phyloP scores from a whole-genome alignment of 2,329 filamentous ascomycete genomes.

The Aureobasidium namibiae region DNA sequence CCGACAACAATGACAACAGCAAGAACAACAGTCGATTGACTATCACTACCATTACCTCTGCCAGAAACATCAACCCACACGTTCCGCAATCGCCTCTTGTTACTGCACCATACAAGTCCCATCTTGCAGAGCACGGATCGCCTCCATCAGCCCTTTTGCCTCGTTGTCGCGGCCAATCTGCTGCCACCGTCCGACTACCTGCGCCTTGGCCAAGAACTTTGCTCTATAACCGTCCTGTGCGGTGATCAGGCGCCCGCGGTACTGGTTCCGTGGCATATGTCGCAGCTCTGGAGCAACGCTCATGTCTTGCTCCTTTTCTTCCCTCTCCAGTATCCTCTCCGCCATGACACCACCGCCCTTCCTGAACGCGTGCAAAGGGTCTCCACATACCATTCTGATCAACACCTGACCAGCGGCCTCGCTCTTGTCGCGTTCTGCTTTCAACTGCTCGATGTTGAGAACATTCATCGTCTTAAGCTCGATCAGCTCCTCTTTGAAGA shows the following conservation, averaged over 20 bases:
- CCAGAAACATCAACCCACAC: neutral
- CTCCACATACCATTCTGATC: conserved; percentile 23
- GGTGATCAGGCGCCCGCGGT: conserved; percentile 6
- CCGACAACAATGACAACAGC: too few relatives aligned
- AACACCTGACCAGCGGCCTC: conserved; percentile 21
- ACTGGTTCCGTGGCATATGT: conserved; percentile 12
- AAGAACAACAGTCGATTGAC: neutral
- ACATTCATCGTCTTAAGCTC: conserved; percentile 23
- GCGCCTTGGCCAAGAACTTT: conserved; percentile 21
- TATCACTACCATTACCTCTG: neutral
- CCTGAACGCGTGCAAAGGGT: conserved; percentile 22
- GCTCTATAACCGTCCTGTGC: conserved; percentile 22
- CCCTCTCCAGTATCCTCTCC: conserved; percentile 14
- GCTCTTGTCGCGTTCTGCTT: conserved; percentile 12
- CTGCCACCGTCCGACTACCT: neutral
- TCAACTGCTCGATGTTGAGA: conserved; percentile 21
- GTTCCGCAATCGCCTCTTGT: neutral
- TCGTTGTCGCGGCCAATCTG: conserved; percentile 18
- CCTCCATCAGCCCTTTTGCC: neutral
- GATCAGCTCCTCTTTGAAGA: conserved; percentile 27
- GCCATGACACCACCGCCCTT: conserved; percentile 21
- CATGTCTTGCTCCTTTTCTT: conserved; percentile 14
- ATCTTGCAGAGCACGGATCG: neutral
- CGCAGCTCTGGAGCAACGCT: conserved; percentile 3
- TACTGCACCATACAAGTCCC: neutral